phyloP scores from a whole-genome alignment of 768 basidiomycete genomes.

The Hypholoma fasciculare region DNA sequence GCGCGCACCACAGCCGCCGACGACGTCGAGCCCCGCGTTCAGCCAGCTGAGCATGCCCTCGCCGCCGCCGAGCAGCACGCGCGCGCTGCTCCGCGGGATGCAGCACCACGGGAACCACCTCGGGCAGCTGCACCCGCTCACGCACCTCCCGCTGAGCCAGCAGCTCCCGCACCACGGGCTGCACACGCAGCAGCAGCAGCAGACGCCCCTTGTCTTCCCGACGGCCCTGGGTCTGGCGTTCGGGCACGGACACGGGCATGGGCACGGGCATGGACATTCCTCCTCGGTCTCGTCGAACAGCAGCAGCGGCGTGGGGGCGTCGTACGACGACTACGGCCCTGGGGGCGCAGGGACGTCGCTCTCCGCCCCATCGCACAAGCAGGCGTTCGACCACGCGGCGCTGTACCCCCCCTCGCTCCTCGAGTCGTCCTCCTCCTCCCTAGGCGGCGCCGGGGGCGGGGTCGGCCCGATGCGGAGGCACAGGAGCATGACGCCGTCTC shows the following conservation, averaged over 20 bases:
- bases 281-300: slow-evolving; percentile 23
- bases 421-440: slow-evolving; percentile 16
- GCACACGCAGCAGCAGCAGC: no score
- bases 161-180: no score
- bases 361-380: slow-evolving; percentile 72
- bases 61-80: slow-evolving; percentile 38
- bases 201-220: no score
- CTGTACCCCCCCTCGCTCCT: slow-evolving; percentile 49
- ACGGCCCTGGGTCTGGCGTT: slow-evolving; percentile 7
- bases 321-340: slow-evolving; percentile 1
- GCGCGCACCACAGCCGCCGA: no score
- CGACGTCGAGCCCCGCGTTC: slow-evolving; percentile 23
- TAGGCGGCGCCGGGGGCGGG: slow-evolving; percentile 27
- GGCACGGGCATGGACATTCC: slow-evolving; percentile 20
- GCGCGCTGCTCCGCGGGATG: slow-evolving; percentile 30
- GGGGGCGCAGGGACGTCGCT: slow-evolving; percentile 49
- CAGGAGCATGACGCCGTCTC: slow-evolving; percentile 75
- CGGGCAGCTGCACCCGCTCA: no score
- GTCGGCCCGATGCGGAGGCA: slow-evolving; percentile 69
- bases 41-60: slow-evolving; percentile 29
- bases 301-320: no score
- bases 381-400: slow-evolving; percentile 58
- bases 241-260: slow-evolving; percentile 27
- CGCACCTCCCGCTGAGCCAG: no score
- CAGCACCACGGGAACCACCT: no score